Evolutionary conservation across 352 stramenopile species (phyloP), one percentile per base, ranked within the genome.

Genomic region (Globisporangium solare): DNA sequence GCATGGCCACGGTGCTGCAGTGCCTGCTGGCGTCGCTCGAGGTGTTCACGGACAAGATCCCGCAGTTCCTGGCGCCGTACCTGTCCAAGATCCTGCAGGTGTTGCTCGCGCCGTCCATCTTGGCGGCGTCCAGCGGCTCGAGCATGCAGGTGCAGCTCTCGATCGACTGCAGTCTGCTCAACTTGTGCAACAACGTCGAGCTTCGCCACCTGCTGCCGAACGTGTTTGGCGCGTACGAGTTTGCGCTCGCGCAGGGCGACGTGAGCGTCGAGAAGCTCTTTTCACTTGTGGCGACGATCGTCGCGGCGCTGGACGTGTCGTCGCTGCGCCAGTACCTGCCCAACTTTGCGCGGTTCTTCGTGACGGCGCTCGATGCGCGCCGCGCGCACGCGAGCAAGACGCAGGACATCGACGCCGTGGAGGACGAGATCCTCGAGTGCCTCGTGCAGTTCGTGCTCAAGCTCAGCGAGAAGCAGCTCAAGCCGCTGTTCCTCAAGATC

Each of bases 381-480:
- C 84, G 86, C 49, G 74, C 92, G 39, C 86, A 94, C 43, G 47
- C 71, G 1, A 58, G 48, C 3, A 76, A 81, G 47, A 50, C 89
- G 10, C 21, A 86, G 20, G 66, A 92, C 41, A 45, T 91, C 24
- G 81, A 91, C 37, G 59, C 63, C 1, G 80, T 93, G 2, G 84
- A 95, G 43, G 82, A 94, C 50, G 80, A 89, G 32, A 63, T 91
- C 14, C 68, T 95, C 1, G 76, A 90, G 2, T 81, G 80, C 21
- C 63, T 94, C 13, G 71, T 93, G 20, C 71, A 89, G 51, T 92
- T 96, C 48, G 74, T 96, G 8, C 56, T 96, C 22, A 90, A 94
- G 51, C 58, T 96, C 24, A 95, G 81, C 60, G 88, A 96, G 55
- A 95, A 94, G 66, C 86, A 95, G 67, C 71, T 94, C 42, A 94